A percentile compares a stretch with the other conserved stretches of the same genome.
phyloP scores from a whole-genome alignment of 1,284 basidiomycete species.

The Paramarasmius palmivorus region DNA sequence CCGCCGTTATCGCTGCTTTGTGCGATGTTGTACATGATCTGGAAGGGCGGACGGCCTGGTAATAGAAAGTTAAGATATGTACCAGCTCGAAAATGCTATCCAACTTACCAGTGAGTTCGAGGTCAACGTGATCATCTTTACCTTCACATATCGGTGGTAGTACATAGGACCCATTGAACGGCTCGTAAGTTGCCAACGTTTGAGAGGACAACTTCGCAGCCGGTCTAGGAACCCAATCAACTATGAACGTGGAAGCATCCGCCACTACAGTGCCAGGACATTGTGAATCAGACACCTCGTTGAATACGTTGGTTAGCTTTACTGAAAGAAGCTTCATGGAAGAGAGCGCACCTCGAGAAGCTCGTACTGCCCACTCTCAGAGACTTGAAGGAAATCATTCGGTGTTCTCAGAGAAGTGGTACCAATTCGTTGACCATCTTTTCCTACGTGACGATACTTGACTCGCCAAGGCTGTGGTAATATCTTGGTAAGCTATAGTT shows the following conservation, averaged over 20 bases:
- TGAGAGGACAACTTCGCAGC: conserved; percentile 58
- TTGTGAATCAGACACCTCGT: conserved; percentile 78
- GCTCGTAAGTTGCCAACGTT: conserved; percentile 53
- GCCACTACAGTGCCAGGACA: conserved; percentile 76
- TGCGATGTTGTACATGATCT: conserved; percentile 81
- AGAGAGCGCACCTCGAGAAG: conserved; percentile 58
- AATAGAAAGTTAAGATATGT: conserved; percentile 10
- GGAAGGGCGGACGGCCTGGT: conserved; percentile 81
- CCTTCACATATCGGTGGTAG: conserved; percentile 83
- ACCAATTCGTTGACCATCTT: conserved; percentile 36
- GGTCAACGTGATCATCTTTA: conserved; percentile 74
- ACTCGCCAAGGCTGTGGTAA: conserved; percentile 78
- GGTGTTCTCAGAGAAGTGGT: conserved; percentile 55
- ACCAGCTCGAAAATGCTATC: conserved; percentile 1
- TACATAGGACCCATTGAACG: conserved; percentile 67
- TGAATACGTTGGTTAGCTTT: conserved; percentile 8
- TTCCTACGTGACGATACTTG: conserved; percentile 64
- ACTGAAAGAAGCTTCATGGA: conserved; percentile 2
- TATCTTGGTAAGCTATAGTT: conserved; percentile 9
- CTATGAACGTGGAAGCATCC: conserved; percentile 64
- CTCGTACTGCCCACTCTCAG: conserved; percentile 75
- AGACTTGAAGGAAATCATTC: conserved; percentile 74
- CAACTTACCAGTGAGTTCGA: conserved; percentile 73
- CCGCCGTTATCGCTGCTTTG: conserved; percentile 59
- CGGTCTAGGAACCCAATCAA: conserved; percentile 79